phyloP scores from a whole-genome alignment of 352 stramenopile genomes.

The Phytopythium aichiense region DNA sequence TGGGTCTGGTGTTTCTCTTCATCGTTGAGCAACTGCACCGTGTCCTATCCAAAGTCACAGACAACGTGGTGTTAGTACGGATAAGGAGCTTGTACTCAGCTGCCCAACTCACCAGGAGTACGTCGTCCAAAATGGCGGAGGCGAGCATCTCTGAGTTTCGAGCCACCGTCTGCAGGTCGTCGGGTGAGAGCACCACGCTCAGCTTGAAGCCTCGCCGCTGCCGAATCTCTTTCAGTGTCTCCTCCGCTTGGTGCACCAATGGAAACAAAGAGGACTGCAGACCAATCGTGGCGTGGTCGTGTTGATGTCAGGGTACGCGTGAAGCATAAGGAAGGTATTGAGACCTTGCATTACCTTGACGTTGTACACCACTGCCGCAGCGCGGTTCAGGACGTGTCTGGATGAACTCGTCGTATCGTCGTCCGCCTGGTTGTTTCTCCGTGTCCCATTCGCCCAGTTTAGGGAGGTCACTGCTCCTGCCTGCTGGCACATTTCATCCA shows the following conservation, averaged over 20 bases:
- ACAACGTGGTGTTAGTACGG: background rate
- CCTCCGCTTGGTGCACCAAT: slow-evolving; percentile 48
- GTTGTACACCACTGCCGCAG: slow-evolving; percentile 42
- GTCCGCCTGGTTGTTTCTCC: slow-evolving; percentile 24
- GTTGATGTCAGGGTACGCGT: background rate
- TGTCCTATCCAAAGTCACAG: slow-evolving; percentile 31
- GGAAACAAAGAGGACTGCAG: slow-evolving; percentile 44
- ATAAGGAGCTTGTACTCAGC: background rate
- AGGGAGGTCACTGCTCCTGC: slow-evolving; percentile 26
- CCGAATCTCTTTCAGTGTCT: slow-evolving; percentile 34
- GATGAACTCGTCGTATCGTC: slow-evolving; percentile 13
- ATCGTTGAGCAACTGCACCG: slow-evolving; percentile 47
- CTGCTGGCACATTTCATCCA: slow-evolving; percentile 42
- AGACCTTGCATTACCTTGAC: slow-evolving; percentile 28
- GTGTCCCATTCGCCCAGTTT: slow-evolving; percentile 10
- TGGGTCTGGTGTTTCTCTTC: slow-evolving; percentile 36
- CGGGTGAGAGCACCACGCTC: slow-evolving; percentile 32
- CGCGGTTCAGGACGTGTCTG: slow-evolving; percentile 31
- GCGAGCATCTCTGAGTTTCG: slow-evolving; percentile 50
- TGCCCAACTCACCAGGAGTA: slow-evolving; percentile 37
- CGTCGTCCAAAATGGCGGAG: slow-evolving; percentile 53
- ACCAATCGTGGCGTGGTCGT: background rate
- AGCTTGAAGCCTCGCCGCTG: slow-evolving; percentile 32
- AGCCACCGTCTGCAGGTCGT: slow-evolving; percentile 35
- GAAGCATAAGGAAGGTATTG: background rate